These are phyloP conservation scores for Serendipita sp. DNA, from an alignment of 768 basidiomycete genomes.

Conservation along the genomic window DNA sequence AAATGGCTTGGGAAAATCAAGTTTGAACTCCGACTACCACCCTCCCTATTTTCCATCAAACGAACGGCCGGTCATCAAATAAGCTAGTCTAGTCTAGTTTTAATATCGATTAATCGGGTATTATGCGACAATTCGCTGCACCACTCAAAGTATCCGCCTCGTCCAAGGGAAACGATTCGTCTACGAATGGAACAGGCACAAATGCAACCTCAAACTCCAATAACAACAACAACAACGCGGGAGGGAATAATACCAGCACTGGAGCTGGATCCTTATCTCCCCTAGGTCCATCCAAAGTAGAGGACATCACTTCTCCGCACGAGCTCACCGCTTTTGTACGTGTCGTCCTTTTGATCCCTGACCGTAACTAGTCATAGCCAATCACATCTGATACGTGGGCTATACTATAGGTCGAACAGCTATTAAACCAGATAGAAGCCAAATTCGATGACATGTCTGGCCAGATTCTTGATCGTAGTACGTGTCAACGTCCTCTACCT, in stretches of 20 bases:
- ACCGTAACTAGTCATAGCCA: neutral
- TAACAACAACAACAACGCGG: too few species aligned
- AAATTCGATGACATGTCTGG: conserved; percentile 89
- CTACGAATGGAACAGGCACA: neutral
- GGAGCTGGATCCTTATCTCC: neutral
- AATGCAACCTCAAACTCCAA: neutral
- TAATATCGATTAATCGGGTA: neutral
- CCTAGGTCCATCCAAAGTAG: conserved; percentile 18
- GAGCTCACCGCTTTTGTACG: conserved; percentile 82
- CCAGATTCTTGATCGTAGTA: conserved; percentile 74
- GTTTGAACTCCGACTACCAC: neutral
- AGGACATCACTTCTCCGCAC: conserved; percentile 80
- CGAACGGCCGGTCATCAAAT: neutral
- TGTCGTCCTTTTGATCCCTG: conserved; percentile 19
- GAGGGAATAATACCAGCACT: neutral
- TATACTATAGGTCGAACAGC: conserved; percentile 54
- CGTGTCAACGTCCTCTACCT: conserved; percentile 14
- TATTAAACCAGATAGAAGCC: conserved; percentile 73
- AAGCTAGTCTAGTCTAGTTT: neutral
- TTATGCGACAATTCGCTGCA: conserved; percentile 1
- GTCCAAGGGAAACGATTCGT: neutral
- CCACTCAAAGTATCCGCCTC: conserved; percentile 1
- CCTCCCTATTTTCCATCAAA: neutral
- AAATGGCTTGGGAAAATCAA: neutral
- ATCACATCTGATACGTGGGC: neutral